A percentile compares a stretch with the other conserved stretches of the same genome.
Evolutionary conservation across 2,329 filamentous ascomycete genomes (phyloP).

Genomic region (Talaromyces sp.): DNA sequence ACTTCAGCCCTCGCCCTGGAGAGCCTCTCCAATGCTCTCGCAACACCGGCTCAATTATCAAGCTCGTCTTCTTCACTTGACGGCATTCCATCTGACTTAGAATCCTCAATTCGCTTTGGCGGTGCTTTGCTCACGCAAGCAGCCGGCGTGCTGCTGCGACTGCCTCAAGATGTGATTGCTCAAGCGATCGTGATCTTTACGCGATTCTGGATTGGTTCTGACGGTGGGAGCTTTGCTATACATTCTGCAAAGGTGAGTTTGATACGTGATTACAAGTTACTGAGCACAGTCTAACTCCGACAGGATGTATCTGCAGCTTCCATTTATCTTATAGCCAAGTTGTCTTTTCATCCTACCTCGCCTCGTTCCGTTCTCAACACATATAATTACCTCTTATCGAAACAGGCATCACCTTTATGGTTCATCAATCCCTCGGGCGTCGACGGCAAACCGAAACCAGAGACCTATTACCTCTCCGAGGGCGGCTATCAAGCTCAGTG

Average conservation of each 20-base stretch:
- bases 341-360: conserved; percentile 69
- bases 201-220: conserved; percentile 65
- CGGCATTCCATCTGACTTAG: conserved; percentile 38
- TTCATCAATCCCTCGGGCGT: conserved; percentile 30
- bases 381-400: conserved; percentile 72
- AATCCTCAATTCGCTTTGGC: conserved; percentile 42
- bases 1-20: conserved; percentile 25
- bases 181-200: conserved; percentile 78
- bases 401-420: conserved; percentile 51
- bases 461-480: conserved; percentile 66
- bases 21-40: conserved; percentile 42
- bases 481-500: conserved; percentile 63
- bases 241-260: conserved; percentile 38
- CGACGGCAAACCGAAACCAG: conserved; percentile 38
- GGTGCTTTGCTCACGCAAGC: conserved; percentile 43
- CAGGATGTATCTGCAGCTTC: conserved; percentile 77
- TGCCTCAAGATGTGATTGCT: conserved; percentile 80
- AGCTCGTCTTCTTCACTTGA: conserved; percentile 42
- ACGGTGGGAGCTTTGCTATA: conserved; percentile 41
- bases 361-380: conserved; percentile 78
- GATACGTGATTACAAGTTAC: not conserved
- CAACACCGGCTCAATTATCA: conserved; percentile 41
- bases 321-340: conserved; percentile 76
- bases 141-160: conserved; percentile 63
- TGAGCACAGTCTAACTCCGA: not conserved